phyloP scores from a whole-genome alignment of 768 basidiomycete genomes.

The Lactarius indigo region DNA sequence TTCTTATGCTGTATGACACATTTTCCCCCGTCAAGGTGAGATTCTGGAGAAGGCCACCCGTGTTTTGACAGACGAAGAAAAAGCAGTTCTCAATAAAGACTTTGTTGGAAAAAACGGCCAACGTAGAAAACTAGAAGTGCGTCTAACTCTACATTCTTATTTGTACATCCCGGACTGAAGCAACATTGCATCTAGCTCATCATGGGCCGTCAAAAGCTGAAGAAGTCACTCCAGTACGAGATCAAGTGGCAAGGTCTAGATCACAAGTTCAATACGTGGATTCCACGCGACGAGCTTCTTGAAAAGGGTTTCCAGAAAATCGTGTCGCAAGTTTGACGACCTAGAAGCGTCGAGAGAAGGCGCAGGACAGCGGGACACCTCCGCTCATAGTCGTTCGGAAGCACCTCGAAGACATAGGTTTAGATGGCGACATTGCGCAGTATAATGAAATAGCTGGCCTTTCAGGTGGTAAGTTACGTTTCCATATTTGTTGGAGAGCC shows the following conservation, averaged over 20 bases:
- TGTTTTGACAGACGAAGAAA: conserved; percentile 84
- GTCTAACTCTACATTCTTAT: conserved; percentile 22
- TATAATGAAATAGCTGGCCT: conserved; percentile 96
- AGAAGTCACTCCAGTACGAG: conserved; percentile 94
- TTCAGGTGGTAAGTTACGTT: conserved; percentile 66
- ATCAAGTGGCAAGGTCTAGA: conserved; percentile 82
- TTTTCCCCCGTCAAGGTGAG: conserved; percentile 53
- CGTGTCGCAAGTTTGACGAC: conserved; percentile 93
- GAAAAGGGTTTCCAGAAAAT: conserved; percentile 86
- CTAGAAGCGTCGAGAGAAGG: conserved; percentile 94
- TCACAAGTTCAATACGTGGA: conserved; percentile 88
- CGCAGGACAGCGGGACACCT: conserved; percentile 86
- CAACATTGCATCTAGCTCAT: conserved; percentile 49
- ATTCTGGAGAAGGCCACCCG: conserved; percentile 89
- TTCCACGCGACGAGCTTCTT: conserved; percentile 82
- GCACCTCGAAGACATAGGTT: conserved; percentile 91
- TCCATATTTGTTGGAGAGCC: neutral
- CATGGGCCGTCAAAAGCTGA: conserved; percentile 95
- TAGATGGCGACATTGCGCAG: conserved; percentile 97
- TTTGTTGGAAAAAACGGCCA: conserved; percentile 91
- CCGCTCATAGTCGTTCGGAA: conserved; percentile 78
- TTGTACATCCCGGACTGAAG: conserved; percentile 15
- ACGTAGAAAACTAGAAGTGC: conserved; percentile 85
- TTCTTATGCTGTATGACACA: conserved; percentile 15
- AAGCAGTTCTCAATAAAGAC: conserved; percentile 70